Conservation (phyloP, 2,329 filamentous ascomycete species). For the Rhynchosporium graminicola region DNA sequence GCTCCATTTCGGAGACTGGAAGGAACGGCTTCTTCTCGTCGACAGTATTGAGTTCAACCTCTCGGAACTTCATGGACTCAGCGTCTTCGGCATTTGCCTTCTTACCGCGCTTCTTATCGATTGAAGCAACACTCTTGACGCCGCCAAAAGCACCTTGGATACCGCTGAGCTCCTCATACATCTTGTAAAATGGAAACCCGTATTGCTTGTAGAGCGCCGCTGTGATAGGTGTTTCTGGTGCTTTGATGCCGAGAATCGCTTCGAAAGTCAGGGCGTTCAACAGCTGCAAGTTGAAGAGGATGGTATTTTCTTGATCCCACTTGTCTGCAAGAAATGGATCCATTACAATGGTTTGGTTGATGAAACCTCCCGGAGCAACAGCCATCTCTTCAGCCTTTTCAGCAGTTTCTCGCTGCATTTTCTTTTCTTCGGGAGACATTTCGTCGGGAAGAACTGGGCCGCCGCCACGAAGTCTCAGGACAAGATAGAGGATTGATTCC, state of each 20-base stretch:
- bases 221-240: conserved; percentile 43
- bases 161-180: conserved; percentile 26
- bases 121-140: conserved; percentile 7
- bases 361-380: conserved; percentile 45
- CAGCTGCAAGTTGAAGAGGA: conserved; percentile 45
- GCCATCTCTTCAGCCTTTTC: conserved; percentile 10
- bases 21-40: conserved; percentile 2
- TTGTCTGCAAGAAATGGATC: conserved; percentile 35
- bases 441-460: not conserved
- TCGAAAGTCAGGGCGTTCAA: conserved; percentile 43
- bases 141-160: not conserved
- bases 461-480: not conserved
- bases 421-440: not conserved
- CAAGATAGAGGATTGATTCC: conserved; percentile 1
- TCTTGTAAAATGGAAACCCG: conserved; percentile 44
- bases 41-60: conserved; percentile 1
- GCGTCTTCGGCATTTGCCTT: not conserved
- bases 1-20: conserved; percentile 1
- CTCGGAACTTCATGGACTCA: not conserved
- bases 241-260: conserved; percentile 40
- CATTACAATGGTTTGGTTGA: conserved; percentile 43
- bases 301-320: conserved; percentile 40
- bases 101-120: conserved; percentile 11
- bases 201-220: conserved; percentile 40
- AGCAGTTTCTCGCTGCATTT: not conserved